Evolutionary conservation across 1,284 basidiomycete species (phyloP), one percentile per base, ranked within the genome.

Genomic region (Trichosporon inkin): DNA sequence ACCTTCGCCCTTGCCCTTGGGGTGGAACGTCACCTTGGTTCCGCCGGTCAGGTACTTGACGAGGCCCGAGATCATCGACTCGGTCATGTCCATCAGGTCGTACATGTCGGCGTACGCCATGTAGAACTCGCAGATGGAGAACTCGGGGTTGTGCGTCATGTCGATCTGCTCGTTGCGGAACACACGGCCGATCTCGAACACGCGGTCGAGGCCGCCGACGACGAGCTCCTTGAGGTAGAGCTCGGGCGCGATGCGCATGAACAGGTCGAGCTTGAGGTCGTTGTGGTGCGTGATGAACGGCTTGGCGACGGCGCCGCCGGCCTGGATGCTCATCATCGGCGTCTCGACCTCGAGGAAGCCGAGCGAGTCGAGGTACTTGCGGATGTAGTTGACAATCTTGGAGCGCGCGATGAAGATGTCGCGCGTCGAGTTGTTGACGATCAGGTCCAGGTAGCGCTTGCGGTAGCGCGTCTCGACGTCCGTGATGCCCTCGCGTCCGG

Each of bases 101-200:
- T 94, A 90, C 92, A 97, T 96, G 79, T 99, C 95, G 65, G 95
- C 95, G 74, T 98, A 99, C 28, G 95, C 95, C 95, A 99, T 99
- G 79, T 99, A 99, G 81, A 99, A 99, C 82, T 99, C 95, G 84
- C 95, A 99, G 79, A 98, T 96, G 19, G 92, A 92, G 82, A 96
- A 95, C 76, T 95, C 92, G 66, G 93, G 92, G 80, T 96, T 96
- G 79, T 96, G 93, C 24, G 95, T 99, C 71, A 98, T 82, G 80
- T 99, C 96, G 77, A 99, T 99, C 56, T 93, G 90, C 78, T 99
- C 96, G 79, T 99, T 99, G 59, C 96, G 83, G 85, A 99, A 99
- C 34, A 98, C 94, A 56, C 95, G 87, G 7, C 95, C 96, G 66
- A 99, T 97, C 80, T 99, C 95, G 80, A 94, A 99, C 10, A 99